These are phyloP conservation scores for Comarum palustre DNA, from an alignment of 306 rosid genomes.

Conservation along the genomic window DNA sequence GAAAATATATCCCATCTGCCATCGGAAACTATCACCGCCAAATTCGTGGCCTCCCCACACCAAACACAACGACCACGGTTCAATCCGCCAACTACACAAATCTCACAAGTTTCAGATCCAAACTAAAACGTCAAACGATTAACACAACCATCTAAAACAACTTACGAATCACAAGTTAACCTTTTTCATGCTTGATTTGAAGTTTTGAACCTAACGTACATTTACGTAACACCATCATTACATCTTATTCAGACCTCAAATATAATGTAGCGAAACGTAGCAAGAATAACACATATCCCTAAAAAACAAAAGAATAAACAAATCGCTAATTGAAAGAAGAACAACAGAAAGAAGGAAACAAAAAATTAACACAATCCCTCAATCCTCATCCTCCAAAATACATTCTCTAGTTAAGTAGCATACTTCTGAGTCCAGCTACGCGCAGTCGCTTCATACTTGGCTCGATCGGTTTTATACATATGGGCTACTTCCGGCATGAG, in stretches of 20 bases:
- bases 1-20: no score
- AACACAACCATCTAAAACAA: no score
- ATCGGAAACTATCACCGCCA: background rate
- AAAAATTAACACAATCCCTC: no score
- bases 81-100: background rate
- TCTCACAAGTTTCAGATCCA: background rate
- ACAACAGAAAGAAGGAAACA: no score
- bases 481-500: background rate
- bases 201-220: background rate
- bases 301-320: background rate
- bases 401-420: background rate
- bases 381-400: background rate
- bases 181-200: background rate
- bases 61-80: background rate
- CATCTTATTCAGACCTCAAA: background rate
- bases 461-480: conserved; percentile 4
- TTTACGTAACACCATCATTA: background rate
- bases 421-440: conserved; percentile 3
- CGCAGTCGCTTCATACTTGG: conserved; percentile 1
- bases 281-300: background rate
- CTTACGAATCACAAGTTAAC: no score
- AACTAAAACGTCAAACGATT: background rate
- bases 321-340: background rate
- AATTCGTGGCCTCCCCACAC: background rate
- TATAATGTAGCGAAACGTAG: background rate